Percentiles rank a stretch among this genome's conserved stretches.
Conservation (phyloP, 148 eudicot species). For the Linanthus parryae region DNA sequence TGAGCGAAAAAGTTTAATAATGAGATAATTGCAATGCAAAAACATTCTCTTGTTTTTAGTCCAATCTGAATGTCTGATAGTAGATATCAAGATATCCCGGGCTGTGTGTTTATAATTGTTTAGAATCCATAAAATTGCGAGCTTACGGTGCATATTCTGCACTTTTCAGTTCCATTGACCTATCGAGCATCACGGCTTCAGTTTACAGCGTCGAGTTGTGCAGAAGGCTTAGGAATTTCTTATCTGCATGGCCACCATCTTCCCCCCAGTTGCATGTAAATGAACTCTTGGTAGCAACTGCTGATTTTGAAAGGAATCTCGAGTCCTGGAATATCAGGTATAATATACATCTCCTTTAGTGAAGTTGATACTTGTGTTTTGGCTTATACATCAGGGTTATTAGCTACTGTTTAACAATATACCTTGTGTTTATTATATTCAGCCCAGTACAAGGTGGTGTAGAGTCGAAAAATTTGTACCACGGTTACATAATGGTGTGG, state of each 20-base stretch:
- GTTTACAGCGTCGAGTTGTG: constrained; percentile 69
- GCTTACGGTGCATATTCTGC: not conserved
- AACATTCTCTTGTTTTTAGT: not conserved
- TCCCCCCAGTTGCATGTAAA: constrained; percentile 73
- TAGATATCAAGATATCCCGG: not conserved
- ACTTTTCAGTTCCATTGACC: constrained; percentile 63
- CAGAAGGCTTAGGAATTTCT: constrained; percentile 61
- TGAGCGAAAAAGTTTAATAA: not conserved
- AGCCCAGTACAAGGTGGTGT: constrained; percentile 70
- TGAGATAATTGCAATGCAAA: not conserved
- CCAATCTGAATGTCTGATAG: not conserved
- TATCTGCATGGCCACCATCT: constrained; percentile 78
- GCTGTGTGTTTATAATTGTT: not conserved
- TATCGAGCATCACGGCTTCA: constrained; percentile 62
- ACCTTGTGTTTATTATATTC: constrained; percentile 14
- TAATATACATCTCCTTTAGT: constrained; percentile 5
- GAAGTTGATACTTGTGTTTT: not conserved
- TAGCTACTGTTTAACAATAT: constrained; percentile 1
- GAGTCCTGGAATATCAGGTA: constrained; percentile 78
- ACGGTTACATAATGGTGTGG: constrained; percentile 79
- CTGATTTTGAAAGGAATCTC: constrained; percentile 79
- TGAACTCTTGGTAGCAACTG: constrained; percentile 62
- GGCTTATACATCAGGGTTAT: not conserved
- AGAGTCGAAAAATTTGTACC: constrained; percentile 56
- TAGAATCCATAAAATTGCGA: not conserved